Base-by-base conservation (phyloP, 2,329 filamentous ascomycete genomes). In the Fusarium buxicola region DNA sequence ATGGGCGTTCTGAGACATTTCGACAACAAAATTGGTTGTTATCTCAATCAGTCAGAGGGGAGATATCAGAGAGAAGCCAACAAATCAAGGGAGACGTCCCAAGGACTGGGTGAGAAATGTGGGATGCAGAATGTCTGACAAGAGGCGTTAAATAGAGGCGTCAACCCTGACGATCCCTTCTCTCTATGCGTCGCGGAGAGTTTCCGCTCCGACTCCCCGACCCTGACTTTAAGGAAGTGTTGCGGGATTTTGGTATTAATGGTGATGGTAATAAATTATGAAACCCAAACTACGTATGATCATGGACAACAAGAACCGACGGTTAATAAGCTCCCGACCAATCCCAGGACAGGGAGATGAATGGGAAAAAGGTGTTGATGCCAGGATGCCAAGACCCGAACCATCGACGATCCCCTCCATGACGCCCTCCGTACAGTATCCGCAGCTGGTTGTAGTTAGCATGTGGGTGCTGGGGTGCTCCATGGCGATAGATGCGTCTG, bases 331-430 rank as follows among this genome's bases (percentile, higher is more conserved):
- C 9, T 7, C 13, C 15, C 34, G 40, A 48, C 62, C 62, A 63
- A 65, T 66, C 53, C 45, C 41, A n/a, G 51, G 49, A 16, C 27
- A 11, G 4, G 36, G 28, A 59, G 30, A 55, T 55, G 21, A 62
- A 38, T 48, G 43, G 24, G 38, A 50, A 55, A 40, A 50, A 40
- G 49, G 55, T 28, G 56, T 18, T 27, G 38, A 55, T 12, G 30
- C 38, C 18, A 38, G 39, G 49, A 50, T 50, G 62, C 62, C 62
- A 65, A 65, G 62, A 63, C 58, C 12, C 34, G 49, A 62, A 48
- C 51, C 62, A 63, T 65, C 58, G 62, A 52, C 58, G 62, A 65
- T 63, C 62, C 41, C 41, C 62, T 51, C 56, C 58, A 66, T 65
- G 62, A 66, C 62, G 62, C 46, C 40, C 50, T 55, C 25, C 16